Evolutionary conservation across 495 filamentous ascomycete genomes (phyloP).

Genomic region (Aspergillus ellipticus): DNA sequence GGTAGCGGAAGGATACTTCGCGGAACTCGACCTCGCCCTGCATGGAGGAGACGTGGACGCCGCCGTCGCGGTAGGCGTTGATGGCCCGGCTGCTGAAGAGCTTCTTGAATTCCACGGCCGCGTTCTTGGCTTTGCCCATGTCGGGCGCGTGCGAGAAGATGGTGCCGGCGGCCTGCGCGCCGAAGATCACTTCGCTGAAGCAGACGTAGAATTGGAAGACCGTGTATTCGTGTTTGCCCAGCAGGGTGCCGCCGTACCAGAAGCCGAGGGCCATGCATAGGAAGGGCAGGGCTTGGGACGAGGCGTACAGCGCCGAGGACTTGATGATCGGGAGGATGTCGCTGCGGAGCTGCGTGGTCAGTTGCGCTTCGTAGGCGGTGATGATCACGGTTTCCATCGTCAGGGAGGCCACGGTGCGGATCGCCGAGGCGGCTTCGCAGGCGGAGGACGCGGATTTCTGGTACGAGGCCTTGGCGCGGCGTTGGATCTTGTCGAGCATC

Average conservation of each 20-base stretch:
- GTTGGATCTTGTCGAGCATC: constrained; percentile 71
- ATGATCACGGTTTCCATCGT: constrained; percentile 79
- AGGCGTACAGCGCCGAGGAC: constrained; percentile 70
- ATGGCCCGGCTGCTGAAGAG: constrained; percentile 74
- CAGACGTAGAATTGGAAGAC: constrained; percentile 83
- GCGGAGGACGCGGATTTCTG: constrained; percentile 74
- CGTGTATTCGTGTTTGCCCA: constrained; percentile 62
- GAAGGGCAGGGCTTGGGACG: constrained; percentile 75
- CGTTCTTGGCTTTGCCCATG: constrained; percentile 82
- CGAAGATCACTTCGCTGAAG: constrained; percentile 76
- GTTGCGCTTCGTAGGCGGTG: constrained; percentile 60
- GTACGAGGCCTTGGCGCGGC: constrained; percentile 65
- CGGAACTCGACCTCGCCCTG: constrained; percentile 70
- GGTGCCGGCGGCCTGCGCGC: constrained; percentile 76
- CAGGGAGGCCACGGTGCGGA: constrained; percentile 87
- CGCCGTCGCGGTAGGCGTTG: constrained; percentile 70
- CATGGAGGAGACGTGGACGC: constrained; percentile 51
- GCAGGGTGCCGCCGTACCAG: constrained; percentile 84
- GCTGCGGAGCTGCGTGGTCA: constrained; percentile 55
- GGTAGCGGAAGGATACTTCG: constrained; percentile 78
- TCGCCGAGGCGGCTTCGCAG: constrained; percentile 84
- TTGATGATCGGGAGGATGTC: constrained; percentile 62
- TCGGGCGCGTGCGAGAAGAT: constrained; percentile 82
- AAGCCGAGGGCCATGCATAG: constrained; percentile 80
- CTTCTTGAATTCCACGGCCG: constrained; percentile 67